Conservation (phyloP, 2,329 filamentous ascomycete species). For the Alternaria sp. region DNA sequence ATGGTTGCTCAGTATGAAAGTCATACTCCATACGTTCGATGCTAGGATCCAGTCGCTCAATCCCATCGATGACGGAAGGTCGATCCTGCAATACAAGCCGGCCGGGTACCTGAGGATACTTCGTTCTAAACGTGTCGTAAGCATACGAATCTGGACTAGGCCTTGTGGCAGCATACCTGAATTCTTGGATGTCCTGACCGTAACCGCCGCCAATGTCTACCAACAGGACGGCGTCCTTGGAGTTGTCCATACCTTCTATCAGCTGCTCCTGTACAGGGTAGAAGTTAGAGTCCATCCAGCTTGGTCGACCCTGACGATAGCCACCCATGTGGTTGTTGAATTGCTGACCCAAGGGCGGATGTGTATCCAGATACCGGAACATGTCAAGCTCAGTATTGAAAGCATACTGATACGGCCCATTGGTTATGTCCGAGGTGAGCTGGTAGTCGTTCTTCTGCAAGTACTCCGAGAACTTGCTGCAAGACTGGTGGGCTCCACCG, state of each 20-base stretch:
- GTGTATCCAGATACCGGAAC: background rate
- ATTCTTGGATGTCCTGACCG: background rate
- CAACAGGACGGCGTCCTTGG: background rate
- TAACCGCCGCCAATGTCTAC: background rate
- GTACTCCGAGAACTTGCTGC: background rate
- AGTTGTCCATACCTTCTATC: background rate
- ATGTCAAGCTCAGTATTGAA: background rate
- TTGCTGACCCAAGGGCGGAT: background rate
- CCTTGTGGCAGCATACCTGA: background rate
- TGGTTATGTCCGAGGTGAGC: background rate
- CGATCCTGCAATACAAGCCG: background rate
- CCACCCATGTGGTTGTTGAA: constrained; percentile 3
- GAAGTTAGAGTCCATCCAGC: background rate
- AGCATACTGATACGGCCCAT: background rate
- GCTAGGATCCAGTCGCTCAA: background rate
- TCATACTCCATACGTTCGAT: background rate
- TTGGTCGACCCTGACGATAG: background rate
- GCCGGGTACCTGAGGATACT: background rate
- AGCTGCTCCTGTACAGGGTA: background rate
- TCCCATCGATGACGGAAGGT: background rate
- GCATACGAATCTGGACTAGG: background rate
- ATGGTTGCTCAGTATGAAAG: background rate
- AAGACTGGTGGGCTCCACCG: background rate
- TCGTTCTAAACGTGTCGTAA: background rate
- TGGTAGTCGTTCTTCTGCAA: background rate